These are phyloP conservation scores for Cordyceps pruinosa DNA, from an alignment of 2,329 filamentous ascomycete genomes.

Conservation along the genomic window DNA sequence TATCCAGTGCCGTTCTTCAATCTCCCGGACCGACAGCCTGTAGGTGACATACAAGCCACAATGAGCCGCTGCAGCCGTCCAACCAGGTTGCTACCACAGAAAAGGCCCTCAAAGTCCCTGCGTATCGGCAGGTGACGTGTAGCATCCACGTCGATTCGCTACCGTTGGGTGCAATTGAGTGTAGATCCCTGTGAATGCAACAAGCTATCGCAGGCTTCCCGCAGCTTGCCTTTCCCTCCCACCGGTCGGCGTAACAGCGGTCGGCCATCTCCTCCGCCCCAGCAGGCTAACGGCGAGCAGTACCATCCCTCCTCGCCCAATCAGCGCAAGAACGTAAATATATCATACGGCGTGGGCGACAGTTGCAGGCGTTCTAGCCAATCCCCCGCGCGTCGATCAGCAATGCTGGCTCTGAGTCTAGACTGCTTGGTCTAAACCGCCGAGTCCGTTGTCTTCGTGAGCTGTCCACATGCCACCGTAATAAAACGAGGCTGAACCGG, in stretches of 20 bases:
- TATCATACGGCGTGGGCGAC: neutral
- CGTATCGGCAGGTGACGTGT: neutral
- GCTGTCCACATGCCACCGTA: neutral
- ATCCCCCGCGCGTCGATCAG: neutral
- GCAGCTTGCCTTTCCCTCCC: neutral
- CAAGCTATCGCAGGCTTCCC: neutral
- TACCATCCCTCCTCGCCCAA: neutral
- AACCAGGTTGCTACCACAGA: neutral
- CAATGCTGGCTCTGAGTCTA: neutral
- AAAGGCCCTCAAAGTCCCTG: neutral
- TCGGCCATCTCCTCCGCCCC: no score
- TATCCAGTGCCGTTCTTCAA: no score
- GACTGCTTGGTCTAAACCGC: neutral
- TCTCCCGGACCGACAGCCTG: no score
- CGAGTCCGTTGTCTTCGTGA: neutral
- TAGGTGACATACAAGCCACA: no score
- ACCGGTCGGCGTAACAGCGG: neutral
- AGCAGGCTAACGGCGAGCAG: no score
- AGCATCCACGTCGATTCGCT: neutral
- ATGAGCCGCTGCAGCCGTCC: neutral
- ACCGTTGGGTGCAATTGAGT: neutral
- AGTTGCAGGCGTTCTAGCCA: neutral
- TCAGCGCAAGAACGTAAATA: neutral
- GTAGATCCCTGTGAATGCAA: neutral
- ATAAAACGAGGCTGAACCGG: neutral